These are phyloP conservation scores for Neopestalotiopsis rosae DNA, from an alignment of 2,329 filamentous ascomycete genomes.

Conservation along the genomic window DNA sequence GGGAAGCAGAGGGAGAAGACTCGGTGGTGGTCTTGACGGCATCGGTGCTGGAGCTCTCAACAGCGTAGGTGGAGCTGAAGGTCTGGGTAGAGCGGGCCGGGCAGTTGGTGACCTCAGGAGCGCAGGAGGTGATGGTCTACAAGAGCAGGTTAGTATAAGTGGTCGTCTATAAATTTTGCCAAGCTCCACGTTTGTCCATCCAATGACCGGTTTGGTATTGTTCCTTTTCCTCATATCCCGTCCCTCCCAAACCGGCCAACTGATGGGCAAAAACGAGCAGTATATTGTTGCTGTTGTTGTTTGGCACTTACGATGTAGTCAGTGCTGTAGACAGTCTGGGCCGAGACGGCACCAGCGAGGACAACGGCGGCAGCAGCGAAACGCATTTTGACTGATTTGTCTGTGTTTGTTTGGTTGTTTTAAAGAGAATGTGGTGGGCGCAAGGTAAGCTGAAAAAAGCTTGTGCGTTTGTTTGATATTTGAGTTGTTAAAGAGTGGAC, in stretches of 20 bases:
- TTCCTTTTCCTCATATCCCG: background rate
- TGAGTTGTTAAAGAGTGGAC: constrained; percentile 57
- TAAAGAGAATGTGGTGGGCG: constrained; percentile 36
- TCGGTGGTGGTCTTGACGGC: constrained; percentile 19
- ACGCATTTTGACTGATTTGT: constrained; percentile 62
- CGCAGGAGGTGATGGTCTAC: constrained; percentile 67
- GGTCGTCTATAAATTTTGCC: background rate
- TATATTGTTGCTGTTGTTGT: background rate
- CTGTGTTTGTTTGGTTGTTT: constrained; percentile 26
- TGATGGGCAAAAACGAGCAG: background rate
- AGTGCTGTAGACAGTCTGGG: constrained; percentile 60
- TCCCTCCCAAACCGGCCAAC: background rate
- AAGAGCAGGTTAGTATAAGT: constrained; percentile 63
- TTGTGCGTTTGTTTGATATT: constrained; percentile 24
- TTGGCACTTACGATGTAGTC: constrained; percentile 41
- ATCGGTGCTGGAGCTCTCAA: constrained; percentile 1
- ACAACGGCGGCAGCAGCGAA: constrained; percentile 58
- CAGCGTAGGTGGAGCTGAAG: constrained; percentile 48
- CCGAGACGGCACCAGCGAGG: constrained; percentile 53
- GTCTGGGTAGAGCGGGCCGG: constrained; percentile 48
- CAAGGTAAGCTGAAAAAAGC: constrained; percentile 35
- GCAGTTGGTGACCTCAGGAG: constrained; percentile 67
- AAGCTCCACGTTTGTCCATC: background rate
- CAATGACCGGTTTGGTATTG: background rate
- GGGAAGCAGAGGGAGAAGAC: constrained; percentile 22